Evolutionary conservation across 331 rosid species (phyloP), one percentile per base, ranked within the genome.

Genomic region (Quercus lobata): DNA sequence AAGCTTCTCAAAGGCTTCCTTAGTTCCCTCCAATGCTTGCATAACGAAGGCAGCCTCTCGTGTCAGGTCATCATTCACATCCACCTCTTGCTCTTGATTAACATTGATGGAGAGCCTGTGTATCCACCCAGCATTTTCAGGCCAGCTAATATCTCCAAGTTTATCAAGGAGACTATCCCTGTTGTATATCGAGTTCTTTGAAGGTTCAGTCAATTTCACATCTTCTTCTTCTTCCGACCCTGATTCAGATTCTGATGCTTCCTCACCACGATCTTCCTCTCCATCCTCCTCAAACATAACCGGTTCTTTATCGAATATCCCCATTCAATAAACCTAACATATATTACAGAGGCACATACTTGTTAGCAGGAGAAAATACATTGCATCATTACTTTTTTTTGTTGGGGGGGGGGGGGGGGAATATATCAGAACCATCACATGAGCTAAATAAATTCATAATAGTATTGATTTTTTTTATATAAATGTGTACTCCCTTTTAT

Each of bases 21-120:
- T 90, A 7, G 97, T 86, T 58, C 97, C 94, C 75, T 88, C 91
- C 80, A 92, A 65, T 73, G 97, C 94, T 79, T 92, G 97, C 5
- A 90, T 88, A 71, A 88, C 89, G 63, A 92, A 90, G 0, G 92
- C 86, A 49, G 86, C 88, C 90, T 88, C 92, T 14, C 97, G 84
- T 7, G 85, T 85, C 63, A 92, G 83, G 83, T 92, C 97, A 81
- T 92, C 97, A 72, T 91, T 84, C 81, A 86, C 90, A 34, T 92
- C 88, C 81, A 86, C 92, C 69, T 72, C 63, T 71, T 84, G 84
- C 65, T 84, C 90, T 75, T 86, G 92, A 18, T 84, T 83, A 72
- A 86, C 72, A 37, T 88, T 87, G 41, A 84, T 10, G 1, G 92
- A 32, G 4, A 88, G 88, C 79, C 72, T 86, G 78, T 88, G 88